Conservation (phyloP, 2,329 filamentous ascomycete species). For the Hymenoscyphus repandus region DNA sequence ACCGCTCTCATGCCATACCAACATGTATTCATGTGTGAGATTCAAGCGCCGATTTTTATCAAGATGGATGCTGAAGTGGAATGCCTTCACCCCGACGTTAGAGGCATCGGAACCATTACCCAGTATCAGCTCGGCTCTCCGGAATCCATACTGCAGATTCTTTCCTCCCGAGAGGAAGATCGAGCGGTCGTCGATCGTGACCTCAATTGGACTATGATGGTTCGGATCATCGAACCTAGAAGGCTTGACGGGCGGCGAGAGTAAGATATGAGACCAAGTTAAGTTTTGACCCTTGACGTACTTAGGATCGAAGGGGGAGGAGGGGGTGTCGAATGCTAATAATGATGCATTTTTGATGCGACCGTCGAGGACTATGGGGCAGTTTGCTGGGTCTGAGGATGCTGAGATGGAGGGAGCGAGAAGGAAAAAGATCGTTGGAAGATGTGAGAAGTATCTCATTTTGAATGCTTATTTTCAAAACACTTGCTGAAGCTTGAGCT, state of each 20-base stretch:
- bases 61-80: slow-evolving; percentile 54
- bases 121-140: slow-evolving; percentile 49
- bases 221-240: slow-evolving; percentile 12
- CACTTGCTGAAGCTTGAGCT: no score
- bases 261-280: slow-evolving; percentile 45
- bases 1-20: slow-evolving; percentile 44
- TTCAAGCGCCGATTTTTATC: slow-evolving; percentile 49
- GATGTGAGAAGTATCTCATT: no score
- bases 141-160: slow-evolving; percentile 51
- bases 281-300: slow-evolving; percentile 49
- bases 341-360: slow-evolving; percentile 35
- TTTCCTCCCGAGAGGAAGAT: slow-evolving; percentile 48
- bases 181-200: slow-evolving; percentile 40
- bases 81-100: slow-evolving; percentile 50
- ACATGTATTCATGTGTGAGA: slow-evolving; percentile 56
- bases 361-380: slow-evolving; percentile 40
- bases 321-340: slow-evolving; percentile 36
- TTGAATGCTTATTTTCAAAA: no score
- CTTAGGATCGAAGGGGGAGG: slow-evolving; percentile 44
- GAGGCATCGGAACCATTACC: slow-evolving; percentile 45
- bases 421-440: neutral
- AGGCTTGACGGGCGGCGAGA: slow-evolving; percentile 37
- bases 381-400: slow-evolving; percentile 24
- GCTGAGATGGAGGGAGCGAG: neutral
- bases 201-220: slow-evolving; percentile 12